Evolutionary conservation across 106 monocot genomes (phyloP).

Genomic region (Dioscorea zingiberensis): DNA sequence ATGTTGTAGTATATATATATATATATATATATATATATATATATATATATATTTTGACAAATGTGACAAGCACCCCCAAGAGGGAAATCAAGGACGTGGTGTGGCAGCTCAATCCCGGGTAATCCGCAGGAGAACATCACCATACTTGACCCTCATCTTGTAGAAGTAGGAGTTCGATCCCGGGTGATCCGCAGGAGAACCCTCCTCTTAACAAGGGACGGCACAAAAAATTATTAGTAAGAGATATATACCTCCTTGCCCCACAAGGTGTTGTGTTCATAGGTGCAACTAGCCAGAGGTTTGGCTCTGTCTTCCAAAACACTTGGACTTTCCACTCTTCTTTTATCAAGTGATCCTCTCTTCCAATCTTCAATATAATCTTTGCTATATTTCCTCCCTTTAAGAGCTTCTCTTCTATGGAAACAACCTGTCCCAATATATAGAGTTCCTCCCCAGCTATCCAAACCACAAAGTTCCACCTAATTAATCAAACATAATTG

Average conservation of each 20-base stretch:
- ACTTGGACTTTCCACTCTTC: neutral
- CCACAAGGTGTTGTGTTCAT: slow-evolving; percentile 50
- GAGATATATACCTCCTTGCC: slow-evolving; percentile 41
- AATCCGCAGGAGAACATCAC: too few species aligned
- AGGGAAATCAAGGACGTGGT: too few species aligned
- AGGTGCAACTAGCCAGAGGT: slow-evolving; percentile 32
- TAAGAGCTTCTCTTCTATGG: slow-evolving; percentile 47
- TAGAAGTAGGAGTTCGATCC: too few species aligned
- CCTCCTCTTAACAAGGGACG: too few species aligned
- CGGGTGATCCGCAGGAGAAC: too few species aligned
- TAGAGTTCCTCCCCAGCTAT: slow-evolving; percentile 42
- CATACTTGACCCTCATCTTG: too few species aligned
- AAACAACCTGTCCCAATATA: slow-evolving; percentile 74
- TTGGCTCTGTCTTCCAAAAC: slow-evolving; percentile 33
- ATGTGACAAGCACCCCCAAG: too few species aligned
- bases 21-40: too few species aligned
- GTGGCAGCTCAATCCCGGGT: too few species aligned
- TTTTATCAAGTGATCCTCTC: slow-evolving; percentile 9
- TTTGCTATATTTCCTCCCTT: slow-evolving; percentile 34
- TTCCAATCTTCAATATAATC: slow-evolving; percentile 23
- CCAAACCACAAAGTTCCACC: slow-evolving; percentile 39
- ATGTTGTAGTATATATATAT: too few species aligned
- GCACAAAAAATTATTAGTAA: too few species aligned
- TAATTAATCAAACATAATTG: slow-evolving; percentile 6
- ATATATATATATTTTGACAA: too few species aligned